Evolutionary conservation across 306 rosid genomes (phyloP).

Genomic region (Sicyos edulis): DNA sequence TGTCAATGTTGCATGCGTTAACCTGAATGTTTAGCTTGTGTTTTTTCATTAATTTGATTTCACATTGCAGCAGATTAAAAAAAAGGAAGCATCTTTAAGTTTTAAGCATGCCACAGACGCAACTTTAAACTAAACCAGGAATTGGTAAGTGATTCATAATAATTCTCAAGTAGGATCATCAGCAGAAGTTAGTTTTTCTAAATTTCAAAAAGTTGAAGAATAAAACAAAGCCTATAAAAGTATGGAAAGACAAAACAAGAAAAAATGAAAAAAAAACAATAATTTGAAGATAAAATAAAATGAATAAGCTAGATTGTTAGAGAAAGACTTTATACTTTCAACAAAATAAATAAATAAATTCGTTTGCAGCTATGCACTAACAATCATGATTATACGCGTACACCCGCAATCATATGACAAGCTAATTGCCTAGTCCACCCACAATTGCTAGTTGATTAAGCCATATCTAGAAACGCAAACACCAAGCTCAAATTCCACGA

Average conservation of each 20-base stretch:
- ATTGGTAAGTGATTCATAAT: background rate
- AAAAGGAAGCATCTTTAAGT: background rate
- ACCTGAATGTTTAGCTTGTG: background rate
- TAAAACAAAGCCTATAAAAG: background rate
- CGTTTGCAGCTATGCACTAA: background rate
- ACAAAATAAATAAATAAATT: background rate
- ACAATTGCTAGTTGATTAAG: background rate
- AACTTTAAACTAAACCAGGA: too few species aligned
- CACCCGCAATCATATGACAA: background rate
- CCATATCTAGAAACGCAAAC: background rate
- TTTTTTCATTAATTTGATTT: background rate
- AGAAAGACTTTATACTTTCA: background rate
- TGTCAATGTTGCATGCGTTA: background rate
- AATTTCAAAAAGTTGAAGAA: background rate
- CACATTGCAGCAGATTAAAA: background rate
- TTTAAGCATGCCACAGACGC: too few species aligned
- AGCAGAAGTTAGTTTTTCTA: background rate
- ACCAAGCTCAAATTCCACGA: slow-evolving; percentile 20
- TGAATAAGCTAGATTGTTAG: background rate
- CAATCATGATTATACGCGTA: background rate
- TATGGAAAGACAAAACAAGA: background rate
- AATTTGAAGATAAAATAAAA: background rate
- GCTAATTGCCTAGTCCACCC: background rate
- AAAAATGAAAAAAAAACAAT: background rate
- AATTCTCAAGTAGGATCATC: background rate